Percentiles rank a stretch among this genome's conserved stretches.
These are phyloP conservation scores for Acrocalymma vagum DNA, from an alignment of 2,329 filamentous ascomycete genomes.

Conservation along the genomic window DNA sequence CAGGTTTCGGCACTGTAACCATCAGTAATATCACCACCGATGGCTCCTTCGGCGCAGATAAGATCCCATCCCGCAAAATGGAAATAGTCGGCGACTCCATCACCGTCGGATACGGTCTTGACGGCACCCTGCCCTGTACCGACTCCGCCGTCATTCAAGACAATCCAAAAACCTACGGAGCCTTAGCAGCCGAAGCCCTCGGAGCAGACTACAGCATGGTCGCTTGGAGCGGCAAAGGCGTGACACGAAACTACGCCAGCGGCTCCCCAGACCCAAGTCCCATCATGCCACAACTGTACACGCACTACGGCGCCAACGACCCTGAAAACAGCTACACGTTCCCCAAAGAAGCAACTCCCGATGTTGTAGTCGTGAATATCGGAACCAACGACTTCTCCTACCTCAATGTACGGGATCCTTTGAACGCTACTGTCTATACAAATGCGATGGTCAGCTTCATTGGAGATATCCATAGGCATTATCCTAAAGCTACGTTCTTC, in stretches of 20 bases:
- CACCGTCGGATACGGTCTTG: slow-evolving; percentile 55
- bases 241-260: slow-evolving; percentile 51
- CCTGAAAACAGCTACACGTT: slow-evolving; percentile 50
- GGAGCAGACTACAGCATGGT: slow-evolving; percentile 54
- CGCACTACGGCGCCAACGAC: slow-evolving; percentile 54
- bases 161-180: slow-evolving; percentile 54
- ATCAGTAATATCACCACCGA: slow-evolving; percentile 37
- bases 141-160: slow-evolving; percentile 52
- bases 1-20: slow-evolving; percentile 43
- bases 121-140: slow-evolving; percentile 50
- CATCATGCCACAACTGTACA: slow-evolving; percentile 53
- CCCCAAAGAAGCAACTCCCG: slow-evolving; percentile 36
- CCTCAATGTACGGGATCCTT: slow-evolving; percentile 17
- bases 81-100: slow-evolving; percentile 58
- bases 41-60: slow-evolving; percentile 30
- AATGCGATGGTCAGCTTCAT: slow-evolving; percentile 38
- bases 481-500: slow-evolving; percentile 50
- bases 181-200: slow-evolving; percentile 51
- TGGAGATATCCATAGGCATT: slow-evolving; percentile 43
- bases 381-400: slow-evolving; percentile 57
- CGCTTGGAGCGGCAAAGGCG: slow-evolving; percentile 56
- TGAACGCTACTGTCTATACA: slow-evolving; percentile 18
- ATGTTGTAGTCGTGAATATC: slow-evolving; percentile 55
- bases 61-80: slow-evolving; percentile 45
- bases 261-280: slow-evolving; percentile 37